Evolutionary conservation across 2,329 filamentous ascomycete genomes (phyloP), one percentile per base, ranked within the genome.

Genomic region (Macrophomina phaseolina): DNA sequence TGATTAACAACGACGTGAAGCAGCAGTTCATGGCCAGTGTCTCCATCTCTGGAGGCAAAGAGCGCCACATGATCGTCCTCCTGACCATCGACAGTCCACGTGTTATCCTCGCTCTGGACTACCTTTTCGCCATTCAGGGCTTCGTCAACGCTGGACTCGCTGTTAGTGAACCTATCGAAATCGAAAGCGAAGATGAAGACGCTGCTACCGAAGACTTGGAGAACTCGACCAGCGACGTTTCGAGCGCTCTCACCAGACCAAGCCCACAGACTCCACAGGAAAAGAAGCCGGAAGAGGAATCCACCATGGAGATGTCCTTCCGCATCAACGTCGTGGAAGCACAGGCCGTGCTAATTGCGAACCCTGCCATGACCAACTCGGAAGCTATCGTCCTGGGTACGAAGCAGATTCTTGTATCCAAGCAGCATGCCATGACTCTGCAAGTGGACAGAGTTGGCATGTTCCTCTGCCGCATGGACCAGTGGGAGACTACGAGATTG

Each of bases 391-490:
- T 99, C 0, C 84, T 99, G 30, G 92, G 93, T 58, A 97, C 94
- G 2, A 97, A 97, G 76, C 94, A 99, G 77, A 89, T 98, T 12
- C 85, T 98, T 1, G 85, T 98, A 11, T 97, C 94, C 1, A 91
- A 97, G 73, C 96, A 99, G 77, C 93, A 98, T 81, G 92, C 94
- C 8, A 86, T 96, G 71, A 97, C 95, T 0, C 86, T 99, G 75
- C 94, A 99, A 75, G 89, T 99, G 2, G 94, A 93, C 7, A 90
- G 98, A 74, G 87, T 98, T 64, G 95, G 95, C 72, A 99, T 99
- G 95, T 99, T 97, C 77, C 80, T 99, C 38, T 99, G 96, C 76
- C 91, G 95, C 12, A 99, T 99, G 95, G 96, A 99, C 78, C 92
- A 90, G 69, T 98, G 98, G 72, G 94, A 99, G 71, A 93, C 91